Conservation (phyloP, 257 asterid species). For the Ilex asprella region DNA sequence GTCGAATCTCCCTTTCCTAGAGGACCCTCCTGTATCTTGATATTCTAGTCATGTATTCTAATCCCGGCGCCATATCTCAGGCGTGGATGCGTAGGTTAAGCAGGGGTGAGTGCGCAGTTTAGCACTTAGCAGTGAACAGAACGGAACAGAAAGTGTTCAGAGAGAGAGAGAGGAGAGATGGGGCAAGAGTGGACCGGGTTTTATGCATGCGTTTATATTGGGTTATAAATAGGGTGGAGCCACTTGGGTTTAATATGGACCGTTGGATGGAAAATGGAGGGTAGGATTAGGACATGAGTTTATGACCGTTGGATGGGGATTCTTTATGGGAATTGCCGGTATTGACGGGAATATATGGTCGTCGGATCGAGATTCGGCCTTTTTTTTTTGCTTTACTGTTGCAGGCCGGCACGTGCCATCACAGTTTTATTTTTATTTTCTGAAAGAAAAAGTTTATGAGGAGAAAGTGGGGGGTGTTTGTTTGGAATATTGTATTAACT, state of each 20-base stretch:
- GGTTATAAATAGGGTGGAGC: constrained; percentile 19
- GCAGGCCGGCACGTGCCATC: constrained; percentile 33
- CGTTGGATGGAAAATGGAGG: constrained; percentile 23
- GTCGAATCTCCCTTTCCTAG: neutral
- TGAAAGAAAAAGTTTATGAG: neutral
- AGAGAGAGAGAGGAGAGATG: constrained; percentile 7
- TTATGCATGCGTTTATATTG: constrained; percentile 26
- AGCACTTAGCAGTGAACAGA: neutral
- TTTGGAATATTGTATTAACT: too few relatives aligned
- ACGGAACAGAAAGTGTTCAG: neutral
- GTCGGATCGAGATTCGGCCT: constrained; percentile 41
- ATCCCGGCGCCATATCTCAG: neutral
- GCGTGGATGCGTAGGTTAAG: neutral
- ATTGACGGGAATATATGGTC: constrained; percentile 27
- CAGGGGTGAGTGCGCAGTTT: too few relatives aligned
- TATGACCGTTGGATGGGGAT: constrained; percentile 32
- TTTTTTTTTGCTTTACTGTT: constrained; percentile 7
- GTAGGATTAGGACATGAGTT: constrained; percentile 2
- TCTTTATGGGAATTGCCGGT: constrained; percentile 19
- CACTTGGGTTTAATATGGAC: constrained; percentile 23
- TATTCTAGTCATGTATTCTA: neutral
- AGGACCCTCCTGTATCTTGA: neutral
- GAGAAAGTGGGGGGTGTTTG: too few relatives aligned
- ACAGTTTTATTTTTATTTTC: neutral
- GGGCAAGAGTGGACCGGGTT: constrained; percentile 37